phyloP scores from a whole-genome alignment of 2,329 filamentous ascomycete genomes.

The Xylaria sp. region DNA sequence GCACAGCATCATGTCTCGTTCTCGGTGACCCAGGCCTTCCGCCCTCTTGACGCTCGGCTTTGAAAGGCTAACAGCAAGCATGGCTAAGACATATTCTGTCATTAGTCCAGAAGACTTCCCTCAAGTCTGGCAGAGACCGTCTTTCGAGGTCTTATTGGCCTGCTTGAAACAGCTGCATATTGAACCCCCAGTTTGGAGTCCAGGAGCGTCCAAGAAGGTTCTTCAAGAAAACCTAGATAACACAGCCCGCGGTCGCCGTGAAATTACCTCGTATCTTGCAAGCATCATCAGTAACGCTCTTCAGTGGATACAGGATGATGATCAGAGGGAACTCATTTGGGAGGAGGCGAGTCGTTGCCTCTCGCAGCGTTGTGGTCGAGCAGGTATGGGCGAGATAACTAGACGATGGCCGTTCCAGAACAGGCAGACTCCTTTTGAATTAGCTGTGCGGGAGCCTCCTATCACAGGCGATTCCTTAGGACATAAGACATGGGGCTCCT shows the following conservation, averaged over 20 bases:
- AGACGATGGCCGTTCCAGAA: constrained; percentile 64
- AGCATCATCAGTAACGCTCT: constrained; percentile 75
- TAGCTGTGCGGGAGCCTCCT: constrained; percentile 85
- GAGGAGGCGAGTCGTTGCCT: constrained; percentile 81
- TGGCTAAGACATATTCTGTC: constrained; percentile 45
- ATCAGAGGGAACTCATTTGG: constrained; percentile 77
- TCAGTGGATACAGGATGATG: constrained; percentile 75
- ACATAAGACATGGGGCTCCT: constrained; percentile 95
- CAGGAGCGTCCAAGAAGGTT: constrained; percentile 56
- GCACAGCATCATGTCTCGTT: constrained; percentile 11
- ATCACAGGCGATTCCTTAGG: constrained; percentile 89
- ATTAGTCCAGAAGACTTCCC: constrained; percentile 71
- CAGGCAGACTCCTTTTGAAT: constrained; percentile 60
- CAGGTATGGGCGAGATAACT: constrained; percentile 69
- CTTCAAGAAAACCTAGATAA: constrained; percentile 56
- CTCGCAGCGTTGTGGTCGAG: constrained; percentile 85
- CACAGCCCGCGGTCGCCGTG: constrained; percentile 58
- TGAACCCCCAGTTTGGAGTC: constrained; percentile 75
- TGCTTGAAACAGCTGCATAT: constrained; percentile 75
- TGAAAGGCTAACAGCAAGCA: constrained; percentile 19
- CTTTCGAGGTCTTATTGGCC: constrained; percentile 70
- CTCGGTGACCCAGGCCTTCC: constrained; percentile 18
- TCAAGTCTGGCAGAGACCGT: constrained; percentile 82
- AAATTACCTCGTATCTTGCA: constrained; percentile 74
- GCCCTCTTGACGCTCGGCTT: background rate